Base-by-base conservation (phyloP, 441 rosid genomes). In the Syzygium syzygioides region DNA sequence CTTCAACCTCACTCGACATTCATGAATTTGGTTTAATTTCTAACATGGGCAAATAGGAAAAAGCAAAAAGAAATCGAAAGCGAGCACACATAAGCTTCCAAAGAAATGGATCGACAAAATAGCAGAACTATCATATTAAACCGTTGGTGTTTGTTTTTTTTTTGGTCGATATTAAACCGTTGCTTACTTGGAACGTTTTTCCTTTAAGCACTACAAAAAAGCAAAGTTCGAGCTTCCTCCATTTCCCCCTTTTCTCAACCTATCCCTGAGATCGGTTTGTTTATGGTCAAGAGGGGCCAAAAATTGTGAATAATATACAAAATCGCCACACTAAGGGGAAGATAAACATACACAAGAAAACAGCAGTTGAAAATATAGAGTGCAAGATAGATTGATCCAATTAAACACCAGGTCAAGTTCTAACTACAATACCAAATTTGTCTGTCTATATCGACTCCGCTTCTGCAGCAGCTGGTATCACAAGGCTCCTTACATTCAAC, bases 391-490 rank as follows among this genome's bases (percentile, higher is more conserved):
- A 54, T 85, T 32, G 59, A 85, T 52, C 55, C 2, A 2, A 17
- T 32, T 26, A 79, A 89, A 41, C 89, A 97, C 99, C 98, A 95
- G 94, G 55, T 96, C 98, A 17, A 95, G 91, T 76, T 92, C 92
- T 89, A n/a, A n/a, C n/a, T 91, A 91, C 90, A 83, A 97, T 96
- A 86, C 99, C 97, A 83, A 96, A 96, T 91, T 95, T 97, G 83
- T 95, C 92, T 4, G 92, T 96, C 99, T 98, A 97, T 60, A 97
- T 94, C 32, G 98, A 94, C 91, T 97, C 99, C 25, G 99, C 99
- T 91, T 96, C 98, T 88, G 93, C 97, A 23, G 99, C 98, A 13
- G 99, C 96, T 85, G 99, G 99, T 28, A 96, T 95, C 86, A 98
- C 93, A 56, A 98, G 91, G 90, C 91, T 95, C 91, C 92, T 95